Base-by-base conservation (phyloP, 108 stramenopile species). In the Mediolabrus comicus region DNA sequence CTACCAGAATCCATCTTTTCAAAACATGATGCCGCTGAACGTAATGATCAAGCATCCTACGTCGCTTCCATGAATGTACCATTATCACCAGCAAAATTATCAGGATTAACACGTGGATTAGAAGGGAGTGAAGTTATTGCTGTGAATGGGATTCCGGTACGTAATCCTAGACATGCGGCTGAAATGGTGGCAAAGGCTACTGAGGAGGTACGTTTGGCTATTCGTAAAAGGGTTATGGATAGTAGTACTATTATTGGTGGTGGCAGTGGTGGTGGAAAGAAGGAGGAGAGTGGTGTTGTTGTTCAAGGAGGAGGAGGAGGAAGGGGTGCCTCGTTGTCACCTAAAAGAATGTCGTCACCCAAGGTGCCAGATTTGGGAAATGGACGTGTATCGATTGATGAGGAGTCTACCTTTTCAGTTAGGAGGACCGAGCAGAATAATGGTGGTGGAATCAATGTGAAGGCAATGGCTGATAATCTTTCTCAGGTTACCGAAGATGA, bases 41-140 rank as follows among this genome's bases (percentile, higher is more conserved):
- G 39, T 1, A 14, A 16, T 41, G 36, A 38, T 11, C 36, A 38
- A 13, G 36, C 36, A 38, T 13, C 13, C 14, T 2, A 13, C 14
- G 36, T 13, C 14, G 36, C 36, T 2, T 38, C 14, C 7, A 33
- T 33, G 33, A 7, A 7, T 7, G 33, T 7, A 53, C 14, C 17
- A n/a, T 0, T 65, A 74, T 61, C 54, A 52, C n/a, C 59, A 32
- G 17, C 27, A 49, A 0, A 53, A 41, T 36, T 2, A 26, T 8
- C 22, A 41, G 53, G 53, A 27, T 22, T 39, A 38, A 52, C 31
- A 14, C 57, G 33, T 19, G 46, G 46, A 8, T 56, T 79, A 35
- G 65, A 79, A 19, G 77, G 77, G 9, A 65, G 59, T 25, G 77
- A 79, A 16, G 71, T 79, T 11, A 79, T 79, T 30, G 77, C 77